Base-by-base conservation (phyloP, 148 eudicot species). In the Polygonum maritimum region DNA sequence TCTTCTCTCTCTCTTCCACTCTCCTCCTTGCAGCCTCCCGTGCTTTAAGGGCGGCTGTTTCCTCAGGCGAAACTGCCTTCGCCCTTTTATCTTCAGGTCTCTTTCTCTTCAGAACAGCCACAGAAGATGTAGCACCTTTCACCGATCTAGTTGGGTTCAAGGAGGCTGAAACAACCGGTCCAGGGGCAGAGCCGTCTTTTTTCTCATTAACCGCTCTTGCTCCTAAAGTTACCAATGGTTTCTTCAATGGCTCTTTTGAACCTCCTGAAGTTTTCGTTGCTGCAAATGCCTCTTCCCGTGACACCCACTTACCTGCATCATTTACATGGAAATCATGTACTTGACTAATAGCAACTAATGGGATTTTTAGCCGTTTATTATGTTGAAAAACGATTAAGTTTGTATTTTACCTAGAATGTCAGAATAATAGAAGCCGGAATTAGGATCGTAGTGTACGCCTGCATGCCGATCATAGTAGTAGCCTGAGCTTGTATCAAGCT, bases 11-110 rank as follows among this genome's bases (percentile, higher is more conserved):
- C 76, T 88, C 91, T 79, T 87, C 94, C 33, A 95, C 92, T 87
- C 98, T 88, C 78, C 89, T 92, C 75, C 91, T 87, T 73, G 98
- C 98, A 62, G 98, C 98, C 78, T 92, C 98, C 85, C 98, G 89
- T 38, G 96, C 96, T 85, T 92, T 92, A 51, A 87, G 85, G 14
- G 98, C 98, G 70, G 96, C 94, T 19, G 85, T 83, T 87, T 95
- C 97, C 86, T 85, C 87, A 80, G 21, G 78, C 21, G 87, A 74
- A 11, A 80, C 63, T 5, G 80, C 74, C 78, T 82, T 85, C 22
- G 80, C 63, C 75, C 52, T 70, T 41, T 55, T 69, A 16, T 77
- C 74, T 18, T 69, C 74, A 38, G 63, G 26, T 55, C 79, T 77
- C 48, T 77, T 77, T 69, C 79, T 77, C 79, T 77, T 77, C 48